Evolutionary conservation across 495 filamentous ascomycete species (phyloP).

Genomic region (Aspergillus olivimuriae): DNA sequence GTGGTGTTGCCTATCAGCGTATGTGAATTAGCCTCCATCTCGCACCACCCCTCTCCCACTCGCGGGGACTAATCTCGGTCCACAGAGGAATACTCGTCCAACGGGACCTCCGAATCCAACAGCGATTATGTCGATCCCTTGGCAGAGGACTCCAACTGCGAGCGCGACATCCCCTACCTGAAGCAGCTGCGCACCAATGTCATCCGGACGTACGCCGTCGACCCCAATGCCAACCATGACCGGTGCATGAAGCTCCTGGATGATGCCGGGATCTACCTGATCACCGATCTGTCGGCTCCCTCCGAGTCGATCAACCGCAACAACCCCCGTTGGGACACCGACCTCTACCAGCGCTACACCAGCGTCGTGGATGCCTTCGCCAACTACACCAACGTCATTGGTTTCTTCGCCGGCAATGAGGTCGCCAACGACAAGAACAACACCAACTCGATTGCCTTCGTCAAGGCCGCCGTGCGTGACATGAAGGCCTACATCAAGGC

Average conservation of each 20-base stretch:
- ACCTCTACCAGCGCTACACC: constrained; percentile 76
- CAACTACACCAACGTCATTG: constrained; percentile 81
- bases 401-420: constrained; percentile 98
- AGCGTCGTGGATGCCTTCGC: constrained; percentile 76
- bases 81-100: constrained; percentile 41
- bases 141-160: constrained; percentile 60
- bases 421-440: constrained; percentile 82
- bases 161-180: constrained; percentile 81
- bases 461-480: constrained; percentile 96
- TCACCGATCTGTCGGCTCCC: constrained; percentile 84
- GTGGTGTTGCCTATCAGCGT: constrained; percentile 85
- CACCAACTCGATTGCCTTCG: constrained; percentile 81
- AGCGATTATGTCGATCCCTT: constrained; percentile 61
- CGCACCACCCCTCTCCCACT: background rate
- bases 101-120: constrained; percentile 27
- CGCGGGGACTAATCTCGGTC: background rate
- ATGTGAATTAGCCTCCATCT: constrained; percentile 17
- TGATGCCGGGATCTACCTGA: constrained; percentile 89
- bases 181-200: constrained; percentile 74
- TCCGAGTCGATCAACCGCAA: constrained; percentile 74
- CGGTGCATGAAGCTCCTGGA: constrained; percentile 82
- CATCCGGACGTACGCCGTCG: constrained; percentile 90
- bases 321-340: constrained; percentile 68
- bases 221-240: constrained; percentile 70
- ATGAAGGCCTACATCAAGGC: constrained; percentile 87